Evolutionary conservation across 2,329 filamentous ascomycete species (phyloP).

Genomic region (Pseudocercospora fijiensis): DNA sequence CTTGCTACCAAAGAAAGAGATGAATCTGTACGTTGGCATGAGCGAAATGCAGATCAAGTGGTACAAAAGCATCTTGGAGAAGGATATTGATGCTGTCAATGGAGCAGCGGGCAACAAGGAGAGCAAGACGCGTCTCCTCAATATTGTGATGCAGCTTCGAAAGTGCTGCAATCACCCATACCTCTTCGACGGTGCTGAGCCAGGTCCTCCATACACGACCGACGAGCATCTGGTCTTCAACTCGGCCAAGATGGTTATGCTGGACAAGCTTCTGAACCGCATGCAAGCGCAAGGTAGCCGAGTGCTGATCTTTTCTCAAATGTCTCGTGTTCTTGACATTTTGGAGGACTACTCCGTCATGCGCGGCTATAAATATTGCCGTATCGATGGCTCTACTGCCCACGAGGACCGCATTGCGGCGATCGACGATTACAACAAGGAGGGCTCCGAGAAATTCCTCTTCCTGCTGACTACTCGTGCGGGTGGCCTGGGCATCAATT

Average conservation of each 20-base stretch:
- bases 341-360: conserved; percentile 98
- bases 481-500: conserved; percentile 92
- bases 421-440: conserved; percentile 98
- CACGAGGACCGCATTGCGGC: conserved; percentile 97
- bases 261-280: conserved; percentile 84
- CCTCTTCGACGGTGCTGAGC: conserved; percentile 94
- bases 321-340: conserved; percentile 96
- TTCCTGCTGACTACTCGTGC: conserved; percentile 94
- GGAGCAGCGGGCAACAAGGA: conserved; percentile 94
- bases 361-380: conserved; percentile 90
- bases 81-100: conserved; percentile 98
- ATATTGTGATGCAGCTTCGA: conserved; percentile 98
- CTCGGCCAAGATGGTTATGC: conserved; percentile 93
- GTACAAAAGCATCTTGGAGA: conserved; percentile 98
- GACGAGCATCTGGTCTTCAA: conserved; percentile 95
- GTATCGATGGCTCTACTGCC: conserved; percentile 93
- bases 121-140: conserved; percentile 92
- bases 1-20: conserved; percentile 91
- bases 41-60: conserved; percentile 98
- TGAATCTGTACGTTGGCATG: conserved; percentile 97
- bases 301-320: conserved; percentile 98
- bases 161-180: conserved; percentile 99
- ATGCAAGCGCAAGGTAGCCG: conserved; percentile 85
- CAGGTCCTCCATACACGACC: conserved; percentile 94
- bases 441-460: conserved; percentile 91